Percentiles rank a stretch among this genome's conserved stretches.
phyloP scores from a whole-genome alignment of 192 early-diverging fungal genomes.

The Pilobolus umbonatus region DNA sequence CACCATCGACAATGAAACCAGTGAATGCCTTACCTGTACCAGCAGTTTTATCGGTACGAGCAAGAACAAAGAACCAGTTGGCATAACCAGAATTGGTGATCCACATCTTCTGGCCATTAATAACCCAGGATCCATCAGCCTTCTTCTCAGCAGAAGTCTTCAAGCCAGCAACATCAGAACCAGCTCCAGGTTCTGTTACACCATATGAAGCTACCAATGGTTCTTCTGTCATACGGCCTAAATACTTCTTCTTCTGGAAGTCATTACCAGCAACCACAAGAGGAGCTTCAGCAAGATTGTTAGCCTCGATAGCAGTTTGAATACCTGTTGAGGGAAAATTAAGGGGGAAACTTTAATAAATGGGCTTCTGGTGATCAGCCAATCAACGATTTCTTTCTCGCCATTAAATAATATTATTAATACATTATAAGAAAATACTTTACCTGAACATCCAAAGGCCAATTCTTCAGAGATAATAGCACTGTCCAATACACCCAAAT shows the following conservation, averaged over 20 bases:
- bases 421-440: not conserved
- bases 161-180: conserved; percentile 71
- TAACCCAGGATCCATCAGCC: conserved; percentile 68
- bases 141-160: conserved; percentile 67
- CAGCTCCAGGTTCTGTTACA: conserved; percentile 77
- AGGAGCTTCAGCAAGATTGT: conserved; percentile 88
- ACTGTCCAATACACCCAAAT: conserved; percentile 83
- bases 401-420: not conserved
- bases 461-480: conserved; percentile 88
- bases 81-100: conserved; percentile 96
- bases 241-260: conserved; percentile 92
- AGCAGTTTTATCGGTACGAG: conserved; percentile 78
- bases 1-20: conserved; percentile 91
- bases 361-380: too few species aligned
- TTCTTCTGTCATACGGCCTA: conserved; percentile 94
- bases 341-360: too few species aligned
- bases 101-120: conserved; percentile 96
- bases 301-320: conserved; percentile 97
- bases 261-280: conserved; percentile 85
- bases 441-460: conserved; percentile 80
- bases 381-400: too few species aligned
- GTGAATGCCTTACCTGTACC: conserved; percentile 86
- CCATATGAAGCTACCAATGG: conserved; percentile 95
- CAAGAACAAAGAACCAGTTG: conserved; percentile 97
- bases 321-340: conserved; percentile 51